Percentiles rank a stretch among this genome's conserved stretches.
Conservation (phyloP, 768 basidiomycete species). For the Mycena kentingensis region DNA sequence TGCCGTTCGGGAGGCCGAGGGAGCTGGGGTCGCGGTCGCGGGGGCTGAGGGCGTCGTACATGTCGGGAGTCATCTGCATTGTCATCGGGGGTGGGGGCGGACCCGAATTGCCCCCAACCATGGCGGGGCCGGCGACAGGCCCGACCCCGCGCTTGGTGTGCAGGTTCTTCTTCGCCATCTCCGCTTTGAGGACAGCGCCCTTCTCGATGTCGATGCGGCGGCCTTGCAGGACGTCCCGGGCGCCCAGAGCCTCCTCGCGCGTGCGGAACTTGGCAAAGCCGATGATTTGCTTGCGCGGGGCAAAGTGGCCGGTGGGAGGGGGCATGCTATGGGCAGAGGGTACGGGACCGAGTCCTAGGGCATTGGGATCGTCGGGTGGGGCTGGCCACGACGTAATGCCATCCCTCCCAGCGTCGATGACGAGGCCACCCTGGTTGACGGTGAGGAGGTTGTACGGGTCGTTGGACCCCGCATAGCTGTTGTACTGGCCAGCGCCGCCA, state of each 20-base stretch:
- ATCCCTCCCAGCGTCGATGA: conserved; percentile 78
- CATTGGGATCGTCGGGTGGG: conserved; percentile 20
- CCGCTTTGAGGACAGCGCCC: conserved; percentile 91
- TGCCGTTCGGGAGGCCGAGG: conserved; percentile 43
- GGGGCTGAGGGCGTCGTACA: conserved; percentile 32
- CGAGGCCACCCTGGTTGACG: conserved; percentile 78
- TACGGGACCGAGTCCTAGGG: no score
- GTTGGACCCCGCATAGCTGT: conserved; percentile 53
- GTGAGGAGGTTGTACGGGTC: conserved; percentile 86
- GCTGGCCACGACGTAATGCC: conserved; percentile 74
- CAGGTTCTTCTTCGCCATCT: conserved; percentile 99
- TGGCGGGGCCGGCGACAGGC: conserved; percentile 44
- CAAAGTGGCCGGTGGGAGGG: conserved; percentile 29
- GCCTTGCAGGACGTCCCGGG: conserved; percentile 87
- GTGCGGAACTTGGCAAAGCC: conserved; percentile 96
- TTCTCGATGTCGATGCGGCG: conserved; percentile 90
- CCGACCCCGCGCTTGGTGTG: conserved; percentile 93
- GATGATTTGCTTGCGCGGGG: conserved; percentile 92
- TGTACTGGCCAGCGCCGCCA: conserved; percentile 36
- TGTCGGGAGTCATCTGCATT: conserved; percentile 8
- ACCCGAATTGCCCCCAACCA: conserved; percentile 15
- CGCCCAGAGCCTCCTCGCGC: conserved; percentile 82
- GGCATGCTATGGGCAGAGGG: not conserved
- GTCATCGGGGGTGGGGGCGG: not conserved
- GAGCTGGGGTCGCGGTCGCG: conserved; percentile 56